Percentiles rank a stretch among this genome's conserved stretches.
Evolutionary conservation across 345 rosid species (phyloP).

Genomic region (Mallotus nudiflorus): DNA sequence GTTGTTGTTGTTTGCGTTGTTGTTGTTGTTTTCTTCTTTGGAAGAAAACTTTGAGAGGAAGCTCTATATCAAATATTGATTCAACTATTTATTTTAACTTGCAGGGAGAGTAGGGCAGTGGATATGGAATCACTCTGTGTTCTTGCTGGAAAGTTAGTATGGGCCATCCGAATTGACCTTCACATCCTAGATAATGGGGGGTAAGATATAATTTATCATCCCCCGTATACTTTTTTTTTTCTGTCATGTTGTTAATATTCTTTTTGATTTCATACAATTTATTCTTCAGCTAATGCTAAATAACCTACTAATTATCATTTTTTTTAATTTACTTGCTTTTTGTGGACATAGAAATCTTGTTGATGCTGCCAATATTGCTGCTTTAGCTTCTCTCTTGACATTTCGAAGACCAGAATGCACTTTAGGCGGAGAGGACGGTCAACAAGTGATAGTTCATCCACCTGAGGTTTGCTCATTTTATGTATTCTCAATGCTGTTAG

Average conservation of each 20-base stretch:
- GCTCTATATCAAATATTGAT: conserved; percentile 1
- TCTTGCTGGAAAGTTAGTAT: conserved; percentile 83
- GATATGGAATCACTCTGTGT: conserved; percentile 95
- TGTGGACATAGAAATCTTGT: conserved; percentile 72
- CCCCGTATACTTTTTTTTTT: neutral
- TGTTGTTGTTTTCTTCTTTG: too few species aligned
- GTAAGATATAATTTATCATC: conserved; percentile 38
- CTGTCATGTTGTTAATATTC: neutral
- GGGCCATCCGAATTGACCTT: conserved; percentile 95
- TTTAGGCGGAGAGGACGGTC: conserved; percentile 77
- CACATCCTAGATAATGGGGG: conserved; percentile 98
- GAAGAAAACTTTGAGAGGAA: too few species aligned
- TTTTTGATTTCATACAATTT: conserved; percentile 1
- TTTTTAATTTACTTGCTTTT: neutral
- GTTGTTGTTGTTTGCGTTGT: too few species aligned
- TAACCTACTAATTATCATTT: neutral
- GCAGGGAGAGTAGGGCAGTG: conserved; percentile 96
- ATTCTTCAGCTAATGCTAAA: conserved; percentile 6
- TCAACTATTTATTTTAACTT: conserved; percentile 24
- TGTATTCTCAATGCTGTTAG: neutral
- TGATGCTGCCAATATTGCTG: conserved; percentile 97
- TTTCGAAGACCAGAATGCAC: conserved; percentile 92
- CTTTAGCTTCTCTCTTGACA: conserved; percentile 84
- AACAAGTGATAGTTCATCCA: conserved; percentile 76
- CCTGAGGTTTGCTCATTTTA: conserved; percentile 66